phyloP scores from a whole-genome alignment of 2,329 filamentous ascomycete species.

The Alternaria arbusti region DNA sequence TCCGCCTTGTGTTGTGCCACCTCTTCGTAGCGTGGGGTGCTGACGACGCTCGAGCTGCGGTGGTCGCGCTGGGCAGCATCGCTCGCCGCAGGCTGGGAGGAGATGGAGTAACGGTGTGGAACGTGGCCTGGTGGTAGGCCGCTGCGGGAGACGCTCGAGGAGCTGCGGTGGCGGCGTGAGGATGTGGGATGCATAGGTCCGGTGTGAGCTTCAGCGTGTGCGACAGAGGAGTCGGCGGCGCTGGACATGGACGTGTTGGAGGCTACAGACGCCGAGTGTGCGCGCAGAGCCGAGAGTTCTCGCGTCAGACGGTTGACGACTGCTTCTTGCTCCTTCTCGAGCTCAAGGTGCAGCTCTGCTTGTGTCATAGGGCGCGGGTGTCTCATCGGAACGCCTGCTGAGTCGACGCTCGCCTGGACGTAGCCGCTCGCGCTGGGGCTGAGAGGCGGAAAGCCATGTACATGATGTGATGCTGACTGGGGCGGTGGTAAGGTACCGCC shows the following conservation, averaged over 20 bases:
- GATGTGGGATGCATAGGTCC: slow-evolving; percentile 60
- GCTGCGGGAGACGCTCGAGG: slow-evolving; percentile 58
- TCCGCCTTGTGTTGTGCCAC: slow-evolving; percentile 53
- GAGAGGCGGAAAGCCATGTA: slow-evolving; percentile 44
- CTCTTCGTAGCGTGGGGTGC: slow-evolving; percentile 51
- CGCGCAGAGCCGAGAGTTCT: slow-evolving; percentile 83
- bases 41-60: slow-evolving; percentile 44
- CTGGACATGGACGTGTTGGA: slow-evolving; percentile 54
- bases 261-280: slow-evolving; percentile 67
- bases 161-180: slow-evolving; percentile 63
- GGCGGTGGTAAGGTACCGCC: slow-evolving; percentile 35
- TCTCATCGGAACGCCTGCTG: slow-evolving; percentile 71
- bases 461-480: slow-evolving; percentile 29
- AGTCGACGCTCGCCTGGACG: slow-evolving; percentile 33
- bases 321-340: slow-evolving; percentile 95
- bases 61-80: slow-evolving; percentile 31
- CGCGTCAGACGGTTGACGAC: slow-evolving; percentile 93
- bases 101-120: slow-evolving; percentile 42
- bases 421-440: slow-evolving; percentile 40
- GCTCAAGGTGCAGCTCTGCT: slow-evolving; percentile 83
- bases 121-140: slow-evolving; percentile 30
- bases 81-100: slow-evolving; percentile 35
- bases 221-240: slow-evolving; percentile 55
- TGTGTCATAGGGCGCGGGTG: slow-evolving; percentile 88
- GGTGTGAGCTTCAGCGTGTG: slow-evolving; percentile 50